Percentiles rank a stretch among this genome's conserved stretches.
Conservation (phyloP, 768 basidiomycete species). For the Inosperma sp. region DNA sequence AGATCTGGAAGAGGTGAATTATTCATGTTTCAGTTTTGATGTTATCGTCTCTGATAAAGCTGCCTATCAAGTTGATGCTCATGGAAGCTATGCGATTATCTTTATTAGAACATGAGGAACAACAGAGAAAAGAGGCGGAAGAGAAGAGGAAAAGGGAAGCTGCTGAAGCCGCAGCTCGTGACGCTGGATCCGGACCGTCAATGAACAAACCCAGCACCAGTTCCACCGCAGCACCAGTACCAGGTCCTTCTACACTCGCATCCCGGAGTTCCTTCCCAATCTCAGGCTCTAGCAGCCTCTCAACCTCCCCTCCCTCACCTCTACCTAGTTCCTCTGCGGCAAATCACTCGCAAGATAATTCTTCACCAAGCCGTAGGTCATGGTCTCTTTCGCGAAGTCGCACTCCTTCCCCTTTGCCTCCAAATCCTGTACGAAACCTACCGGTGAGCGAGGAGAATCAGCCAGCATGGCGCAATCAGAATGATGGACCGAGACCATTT, state of each 20-base stretch:
- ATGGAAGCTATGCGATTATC: slow-evolving; percentile 99
- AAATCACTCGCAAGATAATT: slow-evolving; percentile 23
- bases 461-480: slow-evolving; percentile 31
- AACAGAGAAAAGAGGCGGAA: slow-evolving; percentile 72
- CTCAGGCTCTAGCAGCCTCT: slow-evolving; percentile 18
- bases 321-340: slow-evolving; percentile 15
- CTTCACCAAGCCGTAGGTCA: slow-evolving; percentile 26
- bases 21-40: slow-evolving; percentile 4
- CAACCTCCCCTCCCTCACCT: slow-evolving; percentile 21
- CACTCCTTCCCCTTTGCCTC: slow-evolving; percentile 29
- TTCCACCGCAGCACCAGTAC: background rate
- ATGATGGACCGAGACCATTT: slow-evolving; percentile 34
- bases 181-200: slow-evolving; percentile 31
- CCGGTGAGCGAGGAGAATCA: slow-evolving; percentile 26
- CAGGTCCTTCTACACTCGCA: background rate
- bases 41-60: slow-evolving; percentile 3
- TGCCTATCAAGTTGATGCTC: slow-evolving; percentile 73
- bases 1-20: slow-evolving; percentile 84
- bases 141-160: slow-evolving; percentile 56
- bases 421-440: slow-evolving; percentile 24
- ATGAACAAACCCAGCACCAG: slow-evolving; percentile 8
- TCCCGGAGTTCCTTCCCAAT: background rate
- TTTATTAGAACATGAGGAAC: slow-evolving; percentile 90
- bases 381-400: slow-evolving; percentile 36
- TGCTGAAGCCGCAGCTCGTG: slow-evolving; percentile 31